These are phyloP conservation scores for Paramecium pentaurelia DNA, from an alignment of 73 alveolate genomes.

Conservation along the genomic window DNA sequence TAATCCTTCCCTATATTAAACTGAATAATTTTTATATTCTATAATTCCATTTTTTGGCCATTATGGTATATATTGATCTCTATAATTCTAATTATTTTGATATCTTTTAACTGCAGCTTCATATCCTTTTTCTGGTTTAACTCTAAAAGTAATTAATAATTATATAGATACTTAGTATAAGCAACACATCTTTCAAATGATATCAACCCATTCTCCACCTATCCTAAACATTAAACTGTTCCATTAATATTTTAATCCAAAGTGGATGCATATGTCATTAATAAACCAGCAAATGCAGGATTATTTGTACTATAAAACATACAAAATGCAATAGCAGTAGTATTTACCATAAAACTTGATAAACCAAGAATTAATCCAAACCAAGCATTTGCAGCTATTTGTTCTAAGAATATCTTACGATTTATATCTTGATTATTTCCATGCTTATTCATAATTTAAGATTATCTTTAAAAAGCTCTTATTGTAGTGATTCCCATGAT, in stretches of 20 bases:
- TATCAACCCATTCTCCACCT: background rate
- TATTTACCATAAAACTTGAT: background rate
- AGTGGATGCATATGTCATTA: background rate
- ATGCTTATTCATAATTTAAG: background rate
- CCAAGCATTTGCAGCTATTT: background rate
- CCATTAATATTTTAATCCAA: background rate
- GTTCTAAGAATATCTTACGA: background rate
- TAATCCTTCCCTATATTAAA: conserved; percentile 70
- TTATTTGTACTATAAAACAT: background rate
- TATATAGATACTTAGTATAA: background rate
- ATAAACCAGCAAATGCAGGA: background rate
- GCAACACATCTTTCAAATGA: conserved; percentile 29
- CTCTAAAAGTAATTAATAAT: background rate
- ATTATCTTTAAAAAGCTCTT: conserved; percentile 68
- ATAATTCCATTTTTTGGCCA: conserved; percentile 78
- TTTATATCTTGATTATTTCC: background rate
- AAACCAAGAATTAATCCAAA: background rate
- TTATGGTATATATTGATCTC: background rate
- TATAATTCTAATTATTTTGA: background rate
- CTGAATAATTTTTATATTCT: conserved; percentile 66
- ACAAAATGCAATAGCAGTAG: background rate
- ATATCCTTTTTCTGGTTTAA: background rate
- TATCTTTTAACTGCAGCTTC: background rate
- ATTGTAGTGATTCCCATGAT: conserved; percentile 83
- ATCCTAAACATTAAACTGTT: background rate